These are phyloP conservation scores for Macadamia tetraphylla DNA, from an alignment of 164 flowering plant genomes.

Conservation along the genomic window DNA sequence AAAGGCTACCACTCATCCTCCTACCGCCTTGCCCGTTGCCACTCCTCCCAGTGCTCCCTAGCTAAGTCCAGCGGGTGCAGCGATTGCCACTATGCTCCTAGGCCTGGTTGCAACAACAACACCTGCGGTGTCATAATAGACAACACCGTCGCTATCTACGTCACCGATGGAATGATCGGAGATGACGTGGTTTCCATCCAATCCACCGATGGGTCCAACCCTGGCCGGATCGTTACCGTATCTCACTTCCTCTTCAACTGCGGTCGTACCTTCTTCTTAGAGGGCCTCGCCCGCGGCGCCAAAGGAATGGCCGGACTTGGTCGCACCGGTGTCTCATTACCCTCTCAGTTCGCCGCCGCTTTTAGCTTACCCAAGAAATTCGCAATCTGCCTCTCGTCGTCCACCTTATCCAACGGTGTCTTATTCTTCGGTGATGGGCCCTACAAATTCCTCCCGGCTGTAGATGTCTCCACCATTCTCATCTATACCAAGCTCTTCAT, in stretches of 20 bases:
- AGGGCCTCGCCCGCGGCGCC: conserved; percentile 29
- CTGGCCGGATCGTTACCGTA: conserved; percentile 12
- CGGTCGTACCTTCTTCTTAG: conserved; percentile 14
- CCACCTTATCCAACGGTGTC: conserved; percentile 21
- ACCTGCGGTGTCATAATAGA: conserved; percentile 18
- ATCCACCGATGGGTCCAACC: conserved; percentile 26
- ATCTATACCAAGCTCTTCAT: conserved; percentile 28
- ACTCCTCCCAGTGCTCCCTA: conserved; percentile 23
- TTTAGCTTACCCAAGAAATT: conserved; percentile 29
- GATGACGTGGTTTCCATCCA: conserved; percentile 21
- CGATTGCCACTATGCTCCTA: conserved; percentile 6
- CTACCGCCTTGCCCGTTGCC: conserved; percentile 17
- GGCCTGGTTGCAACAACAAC: conserved; percentile 25
- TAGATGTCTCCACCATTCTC: conserved; percentile 18
- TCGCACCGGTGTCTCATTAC: conserved; percentile 15
- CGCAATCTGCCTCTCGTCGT: conserved; percentile 26
- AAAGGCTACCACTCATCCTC: conserved; percentile 19
- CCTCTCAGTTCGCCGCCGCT: conserved; percentile 21
- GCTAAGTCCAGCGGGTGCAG: conserved; percentile 11
- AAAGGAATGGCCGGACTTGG: conserved; percentile 33
- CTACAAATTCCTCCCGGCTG: conserved; percentile 23
- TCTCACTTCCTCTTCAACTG: conserved; percentile 24
- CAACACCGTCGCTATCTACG: conserved; percentile 15
- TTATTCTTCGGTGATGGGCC: conserved; percentile 35
- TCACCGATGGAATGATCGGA: conserved; percentile 12